phyloP scores from a whole-genome alignment of 495 filamentous ascomycete species.

The Articulospora tetracladia region DNA sequence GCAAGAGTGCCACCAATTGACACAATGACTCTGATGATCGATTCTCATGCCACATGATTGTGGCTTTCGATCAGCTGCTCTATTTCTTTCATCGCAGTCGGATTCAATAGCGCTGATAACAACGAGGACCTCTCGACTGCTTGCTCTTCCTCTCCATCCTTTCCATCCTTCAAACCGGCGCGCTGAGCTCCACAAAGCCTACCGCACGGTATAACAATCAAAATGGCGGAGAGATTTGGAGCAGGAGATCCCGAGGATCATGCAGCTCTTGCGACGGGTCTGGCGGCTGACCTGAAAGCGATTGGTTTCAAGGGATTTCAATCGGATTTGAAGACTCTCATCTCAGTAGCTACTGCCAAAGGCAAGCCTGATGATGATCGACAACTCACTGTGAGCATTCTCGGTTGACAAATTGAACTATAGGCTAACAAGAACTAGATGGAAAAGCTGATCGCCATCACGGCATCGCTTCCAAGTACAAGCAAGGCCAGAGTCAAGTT shows the following conservation, averaged over 20 bases:
- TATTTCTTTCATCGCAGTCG: too few relatives aligned
- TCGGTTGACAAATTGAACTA: slow-evolving; percentile 13
- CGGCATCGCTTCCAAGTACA: background rate
- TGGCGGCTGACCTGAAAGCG: slow-evolving; percentile 3
- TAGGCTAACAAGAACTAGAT: background rate
- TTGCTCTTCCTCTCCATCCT: background rate
- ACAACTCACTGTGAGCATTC: slow-evolving; percentile 27
- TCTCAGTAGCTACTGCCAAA: slow-evolving; percentile 24
- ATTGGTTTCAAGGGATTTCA: slow-evolving; percentile 7
- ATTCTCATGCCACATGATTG: too few relatives aligned
- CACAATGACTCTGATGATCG: too few relatives aligned
- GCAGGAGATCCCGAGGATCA: background rate
- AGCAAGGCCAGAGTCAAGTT: background rate
- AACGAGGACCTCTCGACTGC: too few relatives aligned
- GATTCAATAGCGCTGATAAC: too few relatives aligned
- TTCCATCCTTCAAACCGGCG: background rate
- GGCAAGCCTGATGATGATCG: slow-evolving; percentile 30
- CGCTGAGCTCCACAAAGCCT: too few relatives aligned
- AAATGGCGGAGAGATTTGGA: background rate
- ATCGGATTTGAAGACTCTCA: slow-evolving; percentile 20
- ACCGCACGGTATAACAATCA: too few relatives aligned
- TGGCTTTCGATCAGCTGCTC: too few relatives aligned
- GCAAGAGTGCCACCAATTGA: too few relatives aligned
- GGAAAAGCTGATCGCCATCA: slow-evolving; percentile 9
- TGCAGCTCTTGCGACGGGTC: slow-evolving; percentile 1